Evolutionary conservation across 2,329 filamentous ascomycete species (phyloP).

Genomic region (Alternaria postmessia): DNA sequence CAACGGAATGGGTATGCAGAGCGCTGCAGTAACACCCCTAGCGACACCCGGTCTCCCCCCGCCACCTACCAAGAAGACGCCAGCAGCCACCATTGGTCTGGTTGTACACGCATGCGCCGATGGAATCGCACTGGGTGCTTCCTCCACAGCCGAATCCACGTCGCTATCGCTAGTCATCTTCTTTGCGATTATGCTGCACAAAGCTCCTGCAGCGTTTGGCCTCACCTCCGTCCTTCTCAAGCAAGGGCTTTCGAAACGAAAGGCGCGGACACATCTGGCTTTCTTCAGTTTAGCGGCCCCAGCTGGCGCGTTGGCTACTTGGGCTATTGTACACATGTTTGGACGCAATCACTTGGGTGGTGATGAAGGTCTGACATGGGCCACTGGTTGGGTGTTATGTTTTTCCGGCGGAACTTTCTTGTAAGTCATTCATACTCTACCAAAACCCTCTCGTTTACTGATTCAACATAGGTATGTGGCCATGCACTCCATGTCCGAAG

Average conservation of each 20-base stretch:
- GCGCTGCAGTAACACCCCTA: slow-evolving; percentile 34
- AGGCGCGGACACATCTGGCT: slow-evolving; percentile 82
- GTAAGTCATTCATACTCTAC: slow-evolving; percentile 63
- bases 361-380: slow-evolving; percentile 76
- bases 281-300: slow-evolving; percentile 93
- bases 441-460: background rate
- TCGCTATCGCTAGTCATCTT: slow-evolving; percentile 88
- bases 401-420: slow-evolving; percentile 96
- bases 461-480: slow-evolving; percentile 78
- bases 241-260: slow-evolving; percentile 87
- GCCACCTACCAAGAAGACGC: slow-evolving; percentile 33
- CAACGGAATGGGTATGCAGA: slow-evolving; percentile 39
- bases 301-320: slow-evolving; percentile 83
- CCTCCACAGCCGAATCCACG: slow-evolving; percentile 68
- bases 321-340: slow-evolving; percentile 77
- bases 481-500: slow-evolving; percentile 97
- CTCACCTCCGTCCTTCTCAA: slow-evolving; percentile 89
- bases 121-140: slow-evolving; percentile 94
- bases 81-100: slow-evolving; percentile 79
- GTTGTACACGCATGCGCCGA: slow-evolving; percentile 96
- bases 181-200: slow-evolving; percentile 95
- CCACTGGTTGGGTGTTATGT: slow-evolving; percentile 90
- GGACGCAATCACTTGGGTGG: slow-evolving; percentile 67
- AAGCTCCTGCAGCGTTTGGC: slow-evolving; percentile 94
- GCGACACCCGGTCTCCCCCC: slow-evolving; percentile 51